Evolutionary conservation across 495 filamentous ascomycete genomes (phyloP), one percentile per base, ranked within the genome.

Genomic region (Talaromyces thailandensis): DNA sequence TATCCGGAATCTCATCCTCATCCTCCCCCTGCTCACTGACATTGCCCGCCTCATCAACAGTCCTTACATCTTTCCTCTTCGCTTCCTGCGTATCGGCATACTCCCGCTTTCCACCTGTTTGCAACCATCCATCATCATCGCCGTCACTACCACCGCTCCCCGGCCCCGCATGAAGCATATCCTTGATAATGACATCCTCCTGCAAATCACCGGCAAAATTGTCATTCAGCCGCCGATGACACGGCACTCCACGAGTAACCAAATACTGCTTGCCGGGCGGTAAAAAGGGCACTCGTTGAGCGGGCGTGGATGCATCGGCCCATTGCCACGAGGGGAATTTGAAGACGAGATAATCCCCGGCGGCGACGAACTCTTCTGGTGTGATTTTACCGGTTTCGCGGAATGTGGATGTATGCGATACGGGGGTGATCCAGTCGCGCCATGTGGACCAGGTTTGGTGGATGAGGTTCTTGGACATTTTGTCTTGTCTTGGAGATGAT

Each of bases 311-410:
- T 55, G 93, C 93, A 66, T 93, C 90, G 62, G 86, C 84, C 94
- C 94, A 99, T n/a, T 90, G 88, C 94, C 94, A 99, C 52, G 93
- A 94, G 6, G 94, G 94, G 75, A 99, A 99, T 79, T 96, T 98
- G 85, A 93, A 96, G 69, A 96, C 92, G 43, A 99, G 88, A 75
- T 97, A 99, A 77, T 99, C 94, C 66, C 95, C 94, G 3, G 94
- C 95, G 4, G 88, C 86, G 16, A 96, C 81, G 72, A 99, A 99
- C 81, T 99, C 94, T 71, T 97, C 95, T 48, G 93, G 93, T 0
- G 95, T 98, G 75, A 99, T 91, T 75, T 98, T 88, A 66, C 94
- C 94, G 2, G 92, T 96, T 63, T 80, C 79, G 64, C 92, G 91
- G 80, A 99, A 99, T 62, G 90, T 98, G 6, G 93, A 96, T 56